A percentile compares a stretch with the other conserved stretches of the same genome.
Evolutionary conservation across 768 basidiomycete genomes (phyloP).

Genomic region (Russula brevipes): DNA sequence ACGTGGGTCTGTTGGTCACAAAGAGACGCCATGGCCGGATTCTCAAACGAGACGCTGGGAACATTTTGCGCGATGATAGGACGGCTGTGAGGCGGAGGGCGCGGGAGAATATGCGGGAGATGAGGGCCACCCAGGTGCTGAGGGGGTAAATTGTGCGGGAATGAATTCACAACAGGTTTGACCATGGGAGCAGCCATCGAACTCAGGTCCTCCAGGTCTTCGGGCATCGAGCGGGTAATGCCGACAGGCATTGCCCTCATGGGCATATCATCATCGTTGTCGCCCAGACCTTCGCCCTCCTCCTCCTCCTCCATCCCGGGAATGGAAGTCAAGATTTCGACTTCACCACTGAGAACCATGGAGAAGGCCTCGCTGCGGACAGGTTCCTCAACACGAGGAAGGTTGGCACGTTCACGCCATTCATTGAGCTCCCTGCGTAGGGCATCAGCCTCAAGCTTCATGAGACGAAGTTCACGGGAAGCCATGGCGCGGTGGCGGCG

Average conservation of each 20-base stretch:
- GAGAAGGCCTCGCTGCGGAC: constrained; percentile 65
- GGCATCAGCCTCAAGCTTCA: constrained; percentile 79
- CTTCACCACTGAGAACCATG: constrained; percentile 64
- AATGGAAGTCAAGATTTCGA: constrained; percentile 53
- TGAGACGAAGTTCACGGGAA: constrained; percentile 69
- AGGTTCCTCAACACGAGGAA: constrained; percentile 70
- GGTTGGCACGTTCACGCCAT: constrained; percentile 75
- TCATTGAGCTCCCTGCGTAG: constrained; percentile 90
- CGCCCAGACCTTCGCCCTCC: constrained; percentile 45
- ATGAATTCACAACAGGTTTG: constrained; percentile 34
- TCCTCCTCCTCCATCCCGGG: constrained; percentile 52
- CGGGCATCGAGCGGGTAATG: constrained; percentile 24
- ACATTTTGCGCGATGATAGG: constrained; percentile 46
- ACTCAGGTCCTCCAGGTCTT: constrained; percentile 27
- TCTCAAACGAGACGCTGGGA: constrained; percentile 45
- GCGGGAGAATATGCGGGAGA: constrained; percentile 29
- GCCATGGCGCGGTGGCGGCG: constrained; percentile 78
- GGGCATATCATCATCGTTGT: constrained; percentile 35
- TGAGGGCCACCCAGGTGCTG: constrained; percentile 19
- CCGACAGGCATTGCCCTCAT: constrained; percentile 26
- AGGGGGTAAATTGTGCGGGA: constrained; percentile 33
- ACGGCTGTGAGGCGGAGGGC: constrained; percentile 31
- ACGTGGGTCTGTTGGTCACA: constrained; percentile 39
- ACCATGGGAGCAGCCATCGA: constrained; percentile 34
- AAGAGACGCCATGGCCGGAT: constrained; percentile 44